phyloP scores from a whole-genome alignment of 805 yeast species.

The Brettanomyces anomalus region DNA sequence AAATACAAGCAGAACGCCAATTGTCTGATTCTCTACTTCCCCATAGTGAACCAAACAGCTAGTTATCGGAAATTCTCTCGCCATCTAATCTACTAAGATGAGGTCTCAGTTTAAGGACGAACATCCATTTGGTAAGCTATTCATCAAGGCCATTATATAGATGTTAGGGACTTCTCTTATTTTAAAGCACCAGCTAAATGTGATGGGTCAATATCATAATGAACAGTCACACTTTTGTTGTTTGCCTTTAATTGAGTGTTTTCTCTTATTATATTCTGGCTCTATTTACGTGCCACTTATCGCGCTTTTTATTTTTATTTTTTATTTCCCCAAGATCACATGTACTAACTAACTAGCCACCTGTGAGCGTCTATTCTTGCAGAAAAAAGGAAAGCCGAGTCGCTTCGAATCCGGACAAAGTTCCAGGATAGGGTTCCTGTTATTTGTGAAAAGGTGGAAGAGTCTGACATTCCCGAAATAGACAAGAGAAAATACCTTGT shows the following conservation, averaged over 20 bases:
- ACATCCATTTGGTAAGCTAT: constrained; percentile 78
- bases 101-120: constrained; percentile 93
- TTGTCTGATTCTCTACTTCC: no score
- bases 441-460: constrained; percentile 95
- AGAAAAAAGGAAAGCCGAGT: constrained; percentile 91
- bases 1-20: no score
- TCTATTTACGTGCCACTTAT: not conserved
- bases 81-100: constrained; percentile 31
- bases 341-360: no score
- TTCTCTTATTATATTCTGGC: no score
- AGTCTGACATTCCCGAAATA: constrained; percentile 90
- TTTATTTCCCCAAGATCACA: not conserved
- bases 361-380: not conserved
- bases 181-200: not conserved
- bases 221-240: no score
- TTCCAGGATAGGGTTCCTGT: constrained; percentile 92
- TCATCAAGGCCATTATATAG: not conserved
- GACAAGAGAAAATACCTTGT: constrained; percentile 96
- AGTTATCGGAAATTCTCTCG: no score
- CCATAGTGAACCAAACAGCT: no score
- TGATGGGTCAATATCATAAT: no score
- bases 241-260: no score
- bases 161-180: not conserved
- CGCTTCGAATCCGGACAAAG: constrained; percentile 80
- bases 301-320: not conserved